Base-by-base conservation (phyloP, 2,329 filamentous ascomycete genomes). In the Colletotrichum cereale region DNA sequence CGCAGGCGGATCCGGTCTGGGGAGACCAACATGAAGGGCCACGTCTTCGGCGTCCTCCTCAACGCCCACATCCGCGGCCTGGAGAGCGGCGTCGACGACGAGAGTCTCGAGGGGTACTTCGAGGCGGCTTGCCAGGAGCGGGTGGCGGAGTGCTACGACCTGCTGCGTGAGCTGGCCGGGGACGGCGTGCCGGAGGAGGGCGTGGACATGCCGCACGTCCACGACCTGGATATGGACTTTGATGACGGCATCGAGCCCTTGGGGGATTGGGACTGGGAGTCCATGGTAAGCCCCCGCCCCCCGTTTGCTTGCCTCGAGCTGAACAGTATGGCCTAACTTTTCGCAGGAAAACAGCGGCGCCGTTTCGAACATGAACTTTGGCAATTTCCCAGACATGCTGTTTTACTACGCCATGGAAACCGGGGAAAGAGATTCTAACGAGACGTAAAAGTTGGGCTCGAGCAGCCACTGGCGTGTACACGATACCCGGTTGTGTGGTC, bases 11-110 rank as follows among this genome's bases (percentile, higher is more conserved):
- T 85, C n/a, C 77, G 76, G 29, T 79, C 82, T 0, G 84, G 84
- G 2, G 83, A 85, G 76, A 84, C 83, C 3, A 85, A 85, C 47
- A 75, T 81, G 42, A 86, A 86, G 70, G 80, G 80, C 5, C 79
- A 82, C 53, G 42, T 79, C 34, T 66, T 79, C n/a, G 76, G 74
- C n/a, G 74, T 74, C 21, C 78, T 82, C 36, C 80, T 86, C 34
- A 62, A 80, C 18, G 75, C 78, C 3, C 80, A 85, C n/a, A 75
- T 80, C 0, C 77, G 83, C 34, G 80, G 79, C 1, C 73, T 84
- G 6, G 79, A 78, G 26, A 61, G 66, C 14, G 79, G 80, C 0
- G 50, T 79, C 2, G 66, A 75, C 2, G 73, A 78, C 16, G 75
- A 77, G 4, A 78, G 80, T 44, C 73, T 80, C 3, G 79, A 83